Base-by-base conservation (phyloP, 2,329 filamentous ascomycete genomes). In the Monosporascus ibericus region DNA sequence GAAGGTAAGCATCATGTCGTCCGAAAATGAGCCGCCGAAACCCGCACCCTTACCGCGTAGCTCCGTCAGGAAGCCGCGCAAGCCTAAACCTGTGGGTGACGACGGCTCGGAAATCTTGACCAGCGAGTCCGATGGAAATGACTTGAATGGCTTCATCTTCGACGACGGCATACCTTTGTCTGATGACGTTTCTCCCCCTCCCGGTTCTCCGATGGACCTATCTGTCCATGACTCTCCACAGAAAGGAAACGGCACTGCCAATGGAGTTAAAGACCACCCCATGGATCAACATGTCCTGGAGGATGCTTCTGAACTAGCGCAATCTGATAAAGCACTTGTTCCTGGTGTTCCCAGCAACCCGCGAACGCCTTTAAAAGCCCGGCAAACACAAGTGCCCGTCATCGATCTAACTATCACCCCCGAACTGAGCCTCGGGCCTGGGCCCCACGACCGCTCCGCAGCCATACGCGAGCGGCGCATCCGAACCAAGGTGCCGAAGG, bases 31-130 rank as follows among this genome's bases (percentile, higher is more conserved):
- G 47, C 75, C 76, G 0, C 66, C 71, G 3, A 75, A 71, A 49
- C 64, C 63, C 14, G 57, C 61, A 17, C 54, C 52, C 0, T 42
- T 65, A 11, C 60, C 67, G 18, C 60, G 57, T 20, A 57, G 49
- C 9, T 54, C 54, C 6, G 59, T 52, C 15, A 54, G 40, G 36
- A 60, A 50, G 25, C 56, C 42, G 52, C 62, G 48, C 47, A 53
- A 47, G 27, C 34, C 50, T 38, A 53, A 52, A 36, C 50, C 14
- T 7, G 47, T 52, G 25, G 58, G 59, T 17, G 68, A 67, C 14
- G 67, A 73, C 18, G 75, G 71, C 15, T 79, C 77, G 15, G 80
- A 84, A 47, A 52, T 75, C 8, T 58, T 83, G n/a, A 75, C 73
- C 2, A 80, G 76, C 55, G 72, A 71, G 55, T 76, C 70, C 20